Evolutionary conservation across 2,329 filamentous ascomycete species (phyloP).

Genomic region (Fusarium guadeloupense): DNA sequence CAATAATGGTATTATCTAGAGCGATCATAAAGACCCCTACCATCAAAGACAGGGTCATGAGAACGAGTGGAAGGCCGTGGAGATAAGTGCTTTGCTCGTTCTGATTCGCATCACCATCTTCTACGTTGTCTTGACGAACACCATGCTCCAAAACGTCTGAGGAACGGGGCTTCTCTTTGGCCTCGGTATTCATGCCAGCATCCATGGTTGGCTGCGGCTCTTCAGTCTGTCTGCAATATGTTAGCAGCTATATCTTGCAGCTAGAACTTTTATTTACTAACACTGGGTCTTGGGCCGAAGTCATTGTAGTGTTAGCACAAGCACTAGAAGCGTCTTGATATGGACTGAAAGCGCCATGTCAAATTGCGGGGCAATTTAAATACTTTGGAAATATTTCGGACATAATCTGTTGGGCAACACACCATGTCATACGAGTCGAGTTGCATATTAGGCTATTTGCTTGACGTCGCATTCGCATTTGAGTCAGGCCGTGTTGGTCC

Average conservation of each 20-base stretch:
- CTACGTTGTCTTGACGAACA: neutral
- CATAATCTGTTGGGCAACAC: neutral
- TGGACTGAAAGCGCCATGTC: too few species aligned
- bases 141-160: neutral
- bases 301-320: too few species aligned
- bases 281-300: neutral
- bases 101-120: neutral
- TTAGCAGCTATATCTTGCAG: neutral
- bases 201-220: fast-evolving
- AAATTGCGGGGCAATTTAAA: neutral
- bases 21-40: slow-evolving; percentile 32
- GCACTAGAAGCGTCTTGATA: too few species aligned
- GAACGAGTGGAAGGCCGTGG: slow-evolving; percentile 14
- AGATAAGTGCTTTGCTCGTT: slow-evolving; percentile 17
- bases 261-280: neutral
- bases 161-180: neutral
- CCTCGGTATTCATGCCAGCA: fast-evolving
- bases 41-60: slow-evolving; percentile 36
- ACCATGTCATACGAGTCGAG: neutral
- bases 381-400: neutral
- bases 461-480: neutral
- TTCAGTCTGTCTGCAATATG: neutral
- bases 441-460: neutral
- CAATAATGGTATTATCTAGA: slow-evolving; percentile 39
- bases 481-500: neutral